A percentile compares a stretch with the other conserved stretches of the same genome.
These are phyloP conservation scores for Akebia trifoliata DNA, from an alignment of 164 flowering plant species.

Conservation along the genomic window DNA sequence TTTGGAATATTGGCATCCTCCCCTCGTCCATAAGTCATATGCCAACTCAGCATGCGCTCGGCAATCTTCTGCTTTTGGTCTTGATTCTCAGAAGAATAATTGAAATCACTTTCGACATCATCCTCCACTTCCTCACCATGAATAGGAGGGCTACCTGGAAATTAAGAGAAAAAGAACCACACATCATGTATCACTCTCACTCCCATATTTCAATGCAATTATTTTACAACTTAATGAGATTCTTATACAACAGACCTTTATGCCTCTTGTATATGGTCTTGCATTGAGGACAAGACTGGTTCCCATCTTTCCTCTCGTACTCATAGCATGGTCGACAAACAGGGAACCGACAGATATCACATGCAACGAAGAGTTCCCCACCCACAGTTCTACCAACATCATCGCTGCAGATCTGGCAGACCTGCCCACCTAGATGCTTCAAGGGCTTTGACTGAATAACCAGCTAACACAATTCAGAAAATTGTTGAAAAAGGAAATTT, in stretches of 20 bases:
- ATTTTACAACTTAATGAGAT: too few species aligned
- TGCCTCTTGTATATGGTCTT: conserved; percentile 54
- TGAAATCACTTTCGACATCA: conserved; percentile 38
- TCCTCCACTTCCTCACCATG: conserved; percentile 46
- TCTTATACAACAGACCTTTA: conserved; percentile 30
- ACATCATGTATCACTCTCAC: neutral
- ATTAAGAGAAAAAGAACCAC: neutral
- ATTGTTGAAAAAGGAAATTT: neutral
- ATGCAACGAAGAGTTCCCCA: conserved; percentile 52
- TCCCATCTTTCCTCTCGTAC: conserved; percentile 60
- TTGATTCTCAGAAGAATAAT: conserved; percentile 48
- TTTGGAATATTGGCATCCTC: conserved; percentile 55
- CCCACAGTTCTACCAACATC: conserved; percentile 35
- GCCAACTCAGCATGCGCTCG: conserved; percentile 31
- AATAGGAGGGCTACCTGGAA: conserved; percentile 26
- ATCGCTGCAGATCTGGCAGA: conserved; percentile 58
- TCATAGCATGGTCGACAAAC: conserved; percentile 60
- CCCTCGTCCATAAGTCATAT: conserved; percentile 55
- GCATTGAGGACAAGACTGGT: conserved; percentile 57
- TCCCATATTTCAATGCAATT: neutral
- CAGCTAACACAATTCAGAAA: neutral
- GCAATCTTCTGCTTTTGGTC: conserved; percentile 32
- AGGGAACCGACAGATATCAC: conserved; percentile 57
- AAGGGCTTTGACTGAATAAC: conserved; percentile 31
- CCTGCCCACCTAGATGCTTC: conserved; percentile 36